Conservation (phyloP, 371 early-diverging fungal species). For the Mortierella polycephala region DNA sequence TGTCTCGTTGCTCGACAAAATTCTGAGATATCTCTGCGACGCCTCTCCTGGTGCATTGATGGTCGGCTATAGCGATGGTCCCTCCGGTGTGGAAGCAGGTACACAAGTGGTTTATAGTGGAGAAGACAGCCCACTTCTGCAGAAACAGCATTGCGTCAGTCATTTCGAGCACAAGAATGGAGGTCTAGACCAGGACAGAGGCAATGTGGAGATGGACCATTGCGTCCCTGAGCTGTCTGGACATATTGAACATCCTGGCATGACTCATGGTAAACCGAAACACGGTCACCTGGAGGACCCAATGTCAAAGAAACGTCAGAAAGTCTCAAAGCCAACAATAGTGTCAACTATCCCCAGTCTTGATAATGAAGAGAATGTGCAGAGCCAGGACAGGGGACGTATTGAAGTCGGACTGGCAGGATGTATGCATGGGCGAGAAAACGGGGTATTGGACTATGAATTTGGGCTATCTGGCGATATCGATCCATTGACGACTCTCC, state of each 20-base stretch:
- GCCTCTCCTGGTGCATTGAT: constrained; percentile 38
- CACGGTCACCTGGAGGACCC: no score
- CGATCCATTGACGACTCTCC: constrained; percentile 15
- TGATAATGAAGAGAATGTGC: not conserved
- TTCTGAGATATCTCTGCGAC: constrained; percentile 39
- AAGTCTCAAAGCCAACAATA: not conserved
- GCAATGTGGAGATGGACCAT: constrained; percentile 11
- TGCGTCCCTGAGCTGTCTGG: constrained; percentile 15
- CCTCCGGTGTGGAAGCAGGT: constrained; percentile 40
- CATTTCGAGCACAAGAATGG: constrained; percentile 20
- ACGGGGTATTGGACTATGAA: constrained; percentile 14
- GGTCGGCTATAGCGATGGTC: constrained; percentile 37
- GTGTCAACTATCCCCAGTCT: no score
- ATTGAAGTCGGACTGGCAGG: not conserved
- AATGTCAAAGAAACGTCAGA: not conserved
- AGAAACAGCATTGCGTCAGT: not conserved
- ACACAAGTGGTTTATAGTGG: constrained; percentile 37
- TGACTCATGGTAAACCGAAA: not conserved
- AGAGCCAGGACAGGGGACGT: not conserved
- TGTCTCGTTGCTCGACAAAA: constrained; percentile 26
- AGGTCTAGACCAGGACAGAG: constrained; percentile 1
- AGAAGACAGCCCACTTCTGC: constrained; percentile 14
- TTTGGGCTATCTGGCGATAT: constrained; percentile 31
- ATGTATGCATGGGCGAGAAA: not conserved
- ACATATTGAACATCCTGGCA: constrained; percentile 20